Base-by-base conservation (phyloP, 2,329 filamentous ascomycete species). In the Fusarium agapanthi region DNA sequence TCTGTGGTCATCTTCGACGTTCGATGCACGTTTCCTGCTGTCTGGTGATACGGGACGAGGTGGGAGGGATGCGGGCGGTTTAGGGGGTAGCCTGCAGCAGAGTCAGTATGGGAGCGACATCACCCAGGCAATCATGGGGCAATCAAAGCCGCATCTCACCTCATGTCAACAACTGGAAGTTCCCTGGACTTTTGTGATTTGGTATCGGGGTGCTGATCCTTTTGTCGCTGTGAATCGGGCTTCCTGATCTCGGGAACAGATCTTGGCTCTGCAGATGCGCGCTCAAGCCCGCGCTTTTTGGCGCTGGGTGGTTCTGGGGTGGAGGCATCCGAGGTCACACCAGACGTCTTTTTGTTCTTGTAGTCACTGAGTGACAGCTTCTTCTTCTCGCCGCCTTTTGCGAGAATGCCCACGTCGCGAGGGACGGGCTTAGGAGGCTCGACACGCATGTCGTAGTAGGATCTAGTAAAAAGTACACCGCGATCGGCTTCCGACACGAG, bases 351-450 rank as follows among this genome's bases (percentile, higher is more conserved):
- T 78, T 87, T 87, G 69, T 87, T 89, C 80, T 87, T 88, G 74
- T 89, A 90, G 77, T 90, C 88, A 79, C 86, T 88, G 67, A 90
- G 79, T 20, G 88, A 88, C 71, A 90, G 78, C 78, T 89, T 88
- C 81, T 88, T 88, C 79, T 85, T 88, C 76, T 86, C 84, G 67
- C 79, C 79, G 69, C 79, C 82, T 72, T 83, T 80, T 59, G 83
- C 74, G 66, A 86, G 83, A 67, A 82, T 79, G 74, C 76, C 79
- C 68, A 83, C 78, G 61, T 83, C 79, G 67, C 79, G 79, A 61
- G 81, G 79, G 47, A 79, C 73, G 64, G 81, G 80, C 43, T 83
- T 83, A 16, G 83, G 81, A 28, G 84, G 82, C 67, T 88, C 86
- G 74, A 88, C 85, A 77, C 86, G 84, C 78, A 90, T 88, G 63